Conservation (phyloP, 2,329 filamentous ascomycete genomes). For the Colletotrichum sp. region DNA sequence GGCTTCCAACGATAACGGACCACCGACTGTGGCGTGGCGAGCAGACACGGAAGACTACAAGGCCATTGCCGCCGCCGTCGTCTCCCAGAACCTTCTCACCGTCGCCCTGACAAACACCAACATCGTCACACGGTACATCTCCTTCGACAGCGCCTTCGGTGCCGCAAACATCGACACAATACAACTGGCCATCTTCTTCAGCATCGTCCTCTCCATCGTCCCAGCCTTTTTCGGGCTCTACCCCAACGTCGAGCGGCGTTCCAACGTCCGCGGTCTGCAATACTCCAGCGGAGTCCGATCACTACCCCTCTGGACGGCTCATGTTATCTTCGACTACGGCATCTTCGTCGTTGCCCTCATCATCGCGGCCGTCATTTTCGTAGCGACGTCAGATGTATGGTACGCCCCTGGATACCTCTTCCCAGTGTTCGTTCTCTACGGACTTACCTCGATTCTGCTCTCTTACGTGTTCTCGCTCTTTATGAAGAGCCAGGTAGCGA, state of each 20-base stretch:
- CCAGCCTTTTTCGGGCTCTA: conserved; percentile 90
- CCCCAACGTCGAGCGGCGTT: conserved; percentile 78
- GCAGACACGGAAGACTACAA: conserved; percentile 49
- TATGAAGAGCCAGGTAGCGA: conserved; percentile 77
- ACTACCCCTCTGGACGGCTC: conserved; percentile 83
- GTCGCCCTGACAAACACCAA: conserved; percentile 69
- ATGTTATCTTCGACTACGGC: conserved; percentile 78
- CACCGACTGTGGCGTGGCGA: conserved; percentile 73
- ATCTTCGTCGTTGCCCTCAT: conserved; percentile 74
- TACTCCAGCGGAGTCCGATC: conserved; percentile 91
- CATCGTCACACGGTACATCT: conserved; percentile 74
- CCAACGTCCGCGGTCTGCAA: conserved; percentile 82
- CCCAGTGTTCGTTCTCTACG: conserved; percentile 67
- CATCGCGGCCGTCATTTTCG: conserved; percentile 72
- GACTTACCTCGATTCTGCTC: conserved; percentile 75
- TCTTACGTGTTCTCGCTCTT: conserved; percentile 85
- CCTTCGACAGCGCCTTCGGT: conserved; percentile 75
- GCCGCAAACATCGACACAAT: conserved; percentile 70
- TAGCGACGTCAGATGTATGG: conserved; percentile 68
- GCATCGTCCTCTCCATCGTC: conserved; percentile 76
- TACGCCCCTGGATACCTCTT: conserved; percentile 84
- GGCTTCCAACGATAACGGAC: conserved; percentile 64
- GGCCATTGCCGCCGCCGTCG: conserved; percentile 59
- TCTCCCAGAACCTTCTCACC: conserved; percentile 70
- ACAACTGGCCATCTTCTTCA: conserved; percentile 84